These are phyloP conservation scores for Geranium rotundifolium DNA, from an alignment of 345 rosid species.

Conservation along the genomic window DNA sequence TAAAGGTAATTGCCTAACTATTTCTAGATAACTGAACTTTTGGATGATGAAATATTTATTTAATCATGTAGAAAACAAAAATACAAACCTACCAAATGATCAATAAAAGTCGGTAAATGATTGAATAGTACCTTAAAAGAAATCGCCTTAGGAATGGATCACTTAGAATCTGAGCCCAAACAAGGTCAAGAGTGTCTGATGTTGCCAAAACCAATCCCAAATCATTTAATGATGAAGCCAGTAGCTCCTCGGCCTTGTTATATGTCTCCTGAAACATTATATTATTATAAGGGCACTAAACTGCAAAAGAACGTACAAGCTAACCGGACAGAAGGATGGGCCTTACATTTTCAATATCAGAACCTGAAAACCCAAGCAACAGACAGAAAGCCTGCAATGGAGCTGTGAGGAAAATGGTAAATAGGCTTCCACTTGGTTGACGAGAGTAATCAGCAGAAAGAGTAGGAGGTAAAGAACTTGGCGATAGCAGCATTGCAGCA, in stretches of 20 bases:
- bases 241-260: conserved; percentile 56
- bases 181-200: conserved; percentile 64
- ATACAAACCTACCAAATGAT: neutral
- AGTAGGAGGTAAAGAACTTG: conserved; percentile 43
- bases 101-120: neutral
- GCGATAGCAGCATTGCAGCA: conserved; percentile 83
- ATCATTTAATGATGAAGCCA: conserved; percentile 57
- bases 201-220: conserved; percentile 70
- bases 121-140: conserved; percentile 55
- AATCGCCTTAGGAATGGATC: conserved; percentile 88
- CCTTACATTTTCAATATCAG: conserved; percentile 51
- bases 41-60: no score
- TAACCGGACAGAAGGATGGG: conserved; percentile 6
- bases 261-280: conserved; percentile 40
- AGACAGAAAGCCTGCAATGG: conserved; percentile 85
- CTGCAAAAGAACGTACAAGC: conserved; percentile 7
- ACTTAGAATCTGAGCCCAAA: conserved; percentile 76
- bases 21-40: no score
- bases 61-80: neutral
- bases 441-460: conserved; percentile 46
- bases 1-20: no score
- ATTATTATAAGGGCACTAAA: conserved; percentile 6
- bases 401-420: conserved; percentile 77
- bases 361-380: conserved; percentile 55
- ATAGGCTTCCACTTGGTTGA: conserved; percentile 59